Evolutionary conservation across 2,329 filamentous ascomycete genomes (phyloP).

Genomic region (Colletotrichum trifolii): DNA sequence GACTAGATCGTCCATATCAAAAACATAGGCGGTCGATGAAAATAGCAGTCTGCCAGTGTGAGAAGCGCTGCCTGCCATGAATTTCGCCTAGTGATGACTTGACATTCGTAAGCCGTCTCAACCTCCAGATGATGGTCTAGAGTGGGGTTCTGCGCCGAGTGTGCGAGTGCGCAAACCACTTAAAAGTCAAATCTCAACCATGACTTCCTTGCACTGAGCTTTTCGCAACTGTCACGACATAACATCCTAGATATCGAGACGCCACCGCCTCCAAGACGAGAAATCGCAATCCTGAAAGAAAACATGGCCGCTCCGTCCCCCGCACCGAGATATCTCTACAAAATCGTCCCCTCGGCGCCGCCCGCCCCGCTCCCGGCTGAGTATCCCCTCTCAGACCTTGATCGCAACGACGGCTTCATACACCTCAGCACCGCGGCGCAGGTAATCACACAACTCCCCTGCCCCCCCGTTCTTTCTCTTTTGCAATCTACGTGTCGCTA

Average conservation of each 20-base stretch:
- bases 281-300: not conserved
- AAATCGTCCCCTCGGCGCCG: slow-evolving; percentile 66
- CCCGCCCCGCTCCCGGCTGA: slow-evolving; percentile 62
- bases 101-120: not conserved
- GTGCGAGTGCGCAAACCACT: too few species aligned
- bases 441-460: slow-evolving; percentile 47
- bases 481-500: not conserved
- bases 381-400: slow-evolving; percentile 69
- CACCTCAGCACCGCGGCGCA: slow-evolving; percentile 69
- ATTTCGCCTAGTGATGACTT: not conserved
- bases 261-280: too few species aligned
- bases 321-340: slow-evolving; percentile 64
- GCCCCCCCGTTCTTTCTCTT: not conserved
- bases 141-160: too few species aligned
- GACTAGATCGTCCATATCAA: slow-evolving; percentile 10
- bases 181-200: too few species aligned
- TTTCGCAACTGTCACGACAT: not conserved
- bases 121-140: too few species aligned
- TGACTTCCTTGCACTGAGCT: not conserved
- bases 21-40: slow-evolving; percentile 5
- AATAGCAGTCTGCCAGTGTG: too few species aligned
- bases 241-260: too few species aligned
- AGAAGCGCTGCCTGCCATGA: too few species aligned
- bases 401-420: slow-evolving; percentile 69
- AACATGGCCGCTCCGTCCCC: slow-evolving; percentile 40